A percentile compares a stretch with the other conserved stretches of the same genome.
Conservation (phyloP, 2,329 filamentous ascomycete species). For the Colletotrichum zoysiae region DNA sequence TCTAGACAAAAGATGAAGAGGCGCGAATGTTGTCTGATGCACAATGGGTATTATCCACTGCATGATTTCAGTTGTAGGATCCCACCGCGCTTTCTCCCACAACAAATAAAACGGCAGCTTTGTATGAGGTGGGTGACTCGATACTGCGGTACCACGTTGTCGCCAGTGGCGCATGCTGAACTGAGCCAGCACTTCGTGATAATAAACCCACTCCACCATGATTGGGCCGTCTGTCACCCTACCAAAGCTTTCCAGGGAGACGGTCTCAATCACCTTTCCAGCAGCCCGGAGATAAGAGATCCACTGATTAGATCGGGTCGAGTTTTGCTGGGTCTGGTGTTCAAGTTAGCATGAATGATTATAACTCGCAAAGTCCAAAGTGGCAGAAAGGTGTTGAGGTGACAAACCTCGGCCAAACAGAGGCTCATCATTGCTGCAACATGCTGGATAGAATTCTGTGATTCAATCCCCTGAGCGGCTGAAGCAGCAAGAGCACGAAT, state of each 20-base stretch:
- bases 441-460: conserved; percentile 46
- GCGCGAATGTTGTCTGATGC: not conserved
- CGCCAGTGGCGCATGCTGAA: conserved; percentile 48
- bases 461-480: conserved; percentile 39
- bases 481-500: conserved; percentile 44
- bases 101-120: too few relatives aligned
- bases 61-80: not conserved
- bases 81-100: not conserved
- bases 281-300: conserved; percentile 46
- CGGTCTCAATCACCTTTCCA: conserved; percentile 41
- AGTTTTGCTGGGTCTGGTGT: conserved; percentile 44
- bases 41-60: not conserved
- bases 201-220: conserved; percentile 49
- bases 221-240: conserved; percentile 24
- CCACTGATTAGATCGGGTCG: conserved; percentile 48
- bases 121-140: not conserved
- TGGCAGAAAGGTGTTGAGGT: too few relatives aligned
- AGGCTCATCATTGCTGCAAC: conserved; percentile 50
- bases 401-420: conserved; percentile 47
- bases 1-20: not conserved
- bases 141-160: not conserved
- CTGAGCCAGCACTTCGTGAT: conserved; percentile 47
- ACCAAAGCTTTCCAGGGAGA: not conserved
- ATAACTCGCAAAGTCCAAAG: not conserved
- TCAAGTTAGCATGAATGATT: not conserved